Conservation (phyloP, 805 yeast species). For the Candida koratica region DNA sequence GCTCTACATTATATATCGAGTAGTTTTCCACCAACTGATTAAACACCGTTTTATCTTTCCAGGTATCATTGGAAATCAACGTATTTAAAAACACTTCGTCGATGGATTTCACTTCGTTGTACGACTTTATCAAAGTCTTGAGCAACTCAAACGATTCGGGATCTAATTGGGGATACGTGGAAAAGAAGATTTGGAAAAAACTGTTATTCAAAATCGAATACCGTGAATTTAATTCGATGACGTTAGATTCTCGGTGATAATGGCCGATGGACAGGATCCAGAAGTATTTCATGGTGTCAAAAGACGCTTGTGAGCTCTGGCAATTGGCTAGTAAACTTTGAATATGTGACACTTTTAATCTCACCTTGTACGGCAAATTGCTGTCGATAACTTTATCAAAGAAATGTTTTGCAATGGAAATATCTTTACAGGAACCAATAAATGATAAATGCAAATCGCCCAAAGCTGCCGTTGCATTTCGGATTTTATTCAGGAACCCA, state of each 20-base stretch:
- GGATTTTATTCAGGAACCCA: background rate
- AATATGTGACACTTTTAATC: slow-evolving; percentile 69
- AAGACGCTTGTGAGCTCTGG: slow-evolving; percentile 52
- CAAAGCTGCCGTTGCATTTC: slow-evolving; percentile 33
- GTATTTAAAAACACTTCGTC: slow-evolving; percentile 85
- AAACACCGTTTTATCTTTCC: slow-evolving; percentile 66
- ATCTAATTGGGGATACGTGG: slow-evolving; percentile 47
- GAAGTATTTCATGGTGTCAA: slow-evolving; percentile 53
- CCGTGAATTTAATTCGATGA: slow-evolving; percentile 48
- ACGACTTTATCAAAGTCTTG: slow-evolving; percentile 51
- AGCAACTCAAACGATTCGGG: slow-evolving; percentile 55
- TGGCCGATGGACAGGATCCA: slow-evolving; percentile 61
- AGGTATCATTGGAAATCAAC: slow-evolving; percentile 59
- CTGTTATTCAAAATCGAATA: slow-evolving; percentile 69
- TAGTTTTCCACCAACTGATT: slow-evolving; percentile 62
- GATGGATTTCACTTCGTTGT: slow-evolving; percentile 53
- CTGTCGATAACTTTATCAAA: slow-evolving; percentile 67
- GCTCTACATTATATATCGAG: slow-evolving; percentile 50
- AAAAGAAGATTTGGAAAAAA: slow-evolving; percentile 66
- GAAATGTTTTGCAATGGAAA: slow-evolving; percentile 66
- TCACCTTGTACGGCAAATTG: slow-evolving; percentile 69
- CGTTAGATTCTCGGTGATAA: slow-evolving; percentile 38
- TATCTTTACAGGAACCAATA: slow-evolving; percentile 72
- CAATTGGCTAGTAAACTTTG: slow-evolving; percentile 61
- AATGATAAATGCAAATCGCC: slow-evolving; percentile 74